phyloP scores from a whole-genome alignment of 2,329 filamentous ascomycete species.

The Plectosphaerella plurivora region DNA sequence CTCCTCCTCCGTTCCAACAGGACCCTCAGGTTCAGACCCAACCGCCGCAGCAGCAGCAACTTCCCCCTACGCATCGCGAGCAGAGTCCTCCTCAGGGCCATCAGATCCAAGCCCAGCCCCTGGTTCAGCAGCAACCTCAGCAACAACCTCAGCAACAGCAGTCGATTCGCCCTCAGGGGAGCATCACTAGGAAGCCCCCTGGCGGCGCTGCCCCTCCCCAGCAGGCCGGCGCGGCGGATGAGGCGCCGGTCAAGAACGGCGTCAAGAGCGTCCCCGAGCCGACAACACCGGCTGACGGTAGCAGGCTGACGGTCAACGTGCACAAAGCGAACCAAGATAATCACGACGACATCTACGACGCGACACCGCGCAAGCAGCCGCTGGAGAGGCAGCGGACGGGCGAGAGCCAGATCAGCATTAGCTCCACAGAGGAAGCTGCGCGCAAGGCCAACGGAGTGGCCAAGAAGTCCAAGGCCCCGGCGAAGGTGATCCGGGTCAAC shows the following conservation, averaged over 20 bases:
- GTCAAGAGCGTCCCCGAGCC: constrained; percentile 4
- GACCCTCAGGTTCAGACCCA: too few species aligned
- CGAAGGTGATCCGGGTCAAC: constrained; percentile 9
- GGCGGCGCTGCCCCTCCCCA: too few species aligned
- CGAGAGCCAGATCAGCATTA: constrained; percentile 9
- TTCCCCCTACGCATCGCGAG: constrained; percentile 5
- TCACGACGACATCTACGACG: constrained; percentile 26
- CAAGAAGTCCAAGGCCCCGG: neutral
- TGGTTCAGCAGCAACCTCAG: neutral
- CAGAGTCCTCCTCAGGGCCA: constrained; percentile 6
- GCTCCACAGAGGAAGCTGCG: constrained; percentile 8
- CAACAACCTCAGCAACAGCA: constrained; percentile 1
- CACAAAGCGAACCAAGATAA: constrained; percentile 13
- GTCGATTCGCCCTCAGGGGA: neutral
- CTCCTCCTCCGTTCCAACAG: constrained; percentile 5
- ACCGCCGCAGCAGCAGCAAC: constrained; percentile 7
- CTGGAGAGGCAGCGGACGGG: constrained; percentile 8
- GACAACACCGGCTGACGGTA: neutral
- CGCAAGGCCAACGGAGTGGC: constrained; percentile 5
- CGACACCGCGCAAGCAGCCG: constrained; percentile 19
- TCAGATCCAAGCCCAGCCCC: neutral
- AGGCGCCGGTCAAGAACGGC: neutral
- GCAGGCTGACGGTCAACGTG: constrained; percentile 11
- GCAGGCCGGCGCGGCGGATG: too few species aligned
- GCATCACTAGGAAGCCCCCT: too few species aligned